Percentiles rank a stretch among this genome's conserved stretches.
These are phyloP conservation scores for Monosporozyma yasuniensis DNA, from an alignment of 805 yeast genomes.

Conservation along the genomic window DNA sequence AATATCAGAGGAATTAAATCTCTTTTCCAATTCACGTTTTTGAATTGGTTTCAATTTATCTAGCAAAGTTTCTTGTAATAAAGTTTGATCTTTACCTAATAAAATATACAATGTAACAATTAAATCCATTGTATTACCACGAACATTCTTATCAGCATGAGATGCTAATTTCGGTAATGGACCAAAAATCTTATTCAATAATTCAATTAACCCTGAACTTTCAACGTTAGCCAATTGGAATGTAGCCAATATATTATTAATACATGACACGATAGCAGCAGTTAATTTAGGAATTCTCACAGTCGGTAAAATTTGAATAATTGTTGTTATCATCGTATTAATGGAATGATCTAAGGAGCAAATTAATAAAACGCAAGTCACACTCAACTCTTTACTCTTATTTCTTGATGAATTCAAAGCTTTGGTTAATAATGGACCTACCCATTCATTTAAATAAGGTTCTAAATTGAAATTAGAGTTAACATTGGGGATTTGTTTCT, in stretches of 20 bases:
- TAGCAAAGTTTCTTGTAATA: constrained; percentile 50
- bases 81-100: constrained; percentile 45
- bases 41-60: constrained; percentile 83
- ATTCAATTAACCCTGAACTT: background rate
- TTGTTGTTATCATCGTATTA: constrained; percentile 32
- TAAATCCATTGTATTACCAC: constrained; percentile 65
- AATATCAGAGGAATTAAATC: constrained; percentile 37
- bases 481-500: constrained; percentile 1
- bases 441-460: constrained; percentile 11
- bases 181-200: constrained; percentile 34
- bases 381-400: constrained; percentile 58
- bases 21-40: constrained; percentile 68
- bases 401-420: constrained; percentile 69
- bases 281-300: constrained; percentile 73
- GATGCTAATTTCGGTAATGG: constrained; percentile 66
- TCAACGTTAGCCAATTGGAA: constrained; percentile 17
- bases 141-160: constrained; percentile 80
- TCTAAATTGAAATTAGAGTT: background rate
- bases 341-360: constrained; percentile 62
- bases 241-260: constrained; percentile 43
- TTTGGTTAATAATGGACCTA: constrained; percentile 57
- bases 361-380: constrained; percentile 51
- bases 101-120: constrained; percentile 64
- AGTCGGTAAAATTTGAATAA: constrained; percentile 56
- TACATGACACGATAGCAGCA: constrained; percentile 51